Evolutionary conservation across 2,329 filamentous ascomycete species (phyloP).

Genomic region (Fusarium sp.): DNA sequence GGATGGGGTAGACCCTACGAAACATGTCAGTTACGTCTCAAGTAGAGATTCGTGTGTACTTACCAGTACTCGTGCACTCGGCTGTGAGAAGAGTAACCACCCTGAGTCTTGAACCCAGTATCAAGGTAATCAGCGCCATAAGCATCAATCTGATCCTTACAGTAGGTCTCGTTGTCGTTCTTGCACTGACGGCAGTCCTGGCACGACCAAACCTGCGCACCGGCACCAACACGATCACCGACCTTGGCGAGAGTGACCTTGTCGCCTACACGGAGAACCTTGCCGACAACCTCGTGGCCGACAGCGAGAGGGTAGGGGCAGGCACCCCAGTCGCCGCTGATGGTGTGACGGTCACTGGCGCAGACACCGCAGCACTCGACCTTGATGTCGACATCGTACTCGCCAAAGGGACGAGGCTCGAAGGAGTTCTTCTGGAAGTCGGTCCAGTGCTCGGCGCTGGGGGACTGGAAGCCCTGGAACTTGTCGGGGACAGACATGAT

Average conservation of each 20-base stretch:
- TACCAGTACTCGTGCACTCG: slow-evolving; percentile 59
- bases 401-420: slow-evolving; percentile 86
- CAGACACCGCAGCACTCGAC: slow-evolving; percentile 85
- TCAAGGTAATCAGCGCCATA: slow-evolving; percentile 65
- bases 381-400: slow-evolving; percentile 89
- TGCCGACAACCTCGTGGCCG: slow-evolving; percentile 79
- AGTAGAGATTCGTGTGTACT: slow-evolving; percentile 41
- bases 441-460: slow-evolving; percentile 65
- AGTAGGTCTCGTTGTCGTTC: slow-evolving; percentile 57
- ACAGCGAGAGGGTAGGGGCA: slow-evolving; percentile 73
- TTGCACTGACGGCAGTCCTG: slow-evolving; percentile 56
- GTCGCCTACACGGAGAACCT: slow-evolving; percentile 72
- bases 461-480: slow-evolving; percentile 71
- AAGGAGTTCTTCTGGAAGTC: slow-evolving; percentile 79
- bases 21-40: slow-evolving; percentile 11
- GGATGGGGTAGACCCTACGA: slow-evolving; percentile 76
- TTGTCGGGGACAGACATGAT: slow-evolving; percentile 68
- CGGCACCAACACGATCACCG: slow-evolving; percentile 70
- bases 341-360: slow-evolving; percentile 77
- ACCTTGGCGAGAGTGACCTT: slow-evolving; percentile 61
- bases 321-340: slow-evolving; percentile 75
- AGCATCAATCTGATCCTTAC: slow-evolving; percentile 57
- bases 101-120: slow-evolving; percentile 67
- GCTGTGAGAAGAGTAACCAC: slow-evolving; percentile 61
- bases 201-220: slow-evolving; percentile 69